phyloP scores from a whole-genome alignment of 2,329 filamentous ascomycete genomes.

The Colletotrichum eremochloae region DNA sequence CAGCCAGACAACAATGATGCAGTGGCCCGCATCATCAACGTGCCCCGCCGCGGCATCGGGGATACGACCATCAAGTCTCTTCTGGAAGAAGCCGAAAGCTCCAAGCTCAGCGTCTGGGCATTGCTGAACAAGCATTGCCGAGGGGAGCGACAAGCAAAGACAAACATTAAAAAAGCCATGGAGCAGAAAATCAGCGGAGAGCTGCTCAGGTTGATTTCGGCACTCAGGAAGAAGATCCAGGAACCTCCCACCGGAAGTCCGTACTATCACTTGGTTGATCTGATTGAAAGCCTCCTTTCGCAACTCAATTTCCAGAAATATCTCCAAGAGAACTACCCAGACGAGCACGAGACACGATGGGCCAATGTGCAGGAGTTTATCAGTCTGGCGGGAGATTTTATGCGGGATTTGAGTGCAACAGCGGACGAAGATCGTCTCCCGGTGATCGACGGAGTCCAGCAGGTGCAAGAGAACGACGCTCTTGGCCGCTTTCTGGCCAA shows the following conservation, averaged over 20 bases:
- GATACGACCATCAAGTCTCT: constrained; percentile 81
- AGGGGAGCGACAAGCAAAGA: constrained; percentile 61
- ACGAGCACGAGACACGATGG: constrained; percentile 85
- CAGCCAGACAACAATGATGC: constrained; percentile 91
- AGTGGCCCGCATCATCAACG: constrained; percentile 85
- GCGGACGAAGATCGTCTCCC: constrained; percentile 70
- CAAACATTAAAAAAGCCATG: constrained; percentile 63
- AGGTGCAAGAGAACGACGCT: constrained; percentile 72
- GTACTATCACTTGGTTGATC: constrained; percentile 57
- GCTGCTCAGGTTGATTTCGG: constrained; percentile 58
- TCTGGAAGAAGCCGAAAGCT: constrained; percentile 80
- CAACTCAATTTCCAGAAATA: constrained; percentile 82
- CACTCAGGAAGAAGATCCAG: constrained; percentile 50
- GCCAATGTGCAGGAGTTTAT: constrained; percentile 92
- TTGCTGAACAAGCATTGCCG: constrained; percentile 72
- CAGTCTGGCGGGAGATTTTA: constrained; percentile 81
- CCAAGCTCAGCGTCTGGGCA: constrained; percentile 79
- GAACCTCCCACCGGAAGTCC: constrained; percentile 48
- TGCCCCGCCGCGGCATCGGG: constrained; percentile 84
- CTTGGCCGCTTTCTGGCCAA: constrained; percentile 90
- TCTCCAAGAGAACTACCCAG: constrained; percentile 76
- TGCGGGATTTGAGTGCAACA: constrained; percentile 53
- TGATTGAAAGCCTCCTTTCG: constrained; percentile 68
- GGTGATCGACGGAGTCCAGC: constrained; percentile 78
- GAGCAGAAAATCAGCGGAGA: constrained; percentile 67